Conservation (phyloP, 73 alveolate species). For the Paramecium pentaurelia region DNA sequence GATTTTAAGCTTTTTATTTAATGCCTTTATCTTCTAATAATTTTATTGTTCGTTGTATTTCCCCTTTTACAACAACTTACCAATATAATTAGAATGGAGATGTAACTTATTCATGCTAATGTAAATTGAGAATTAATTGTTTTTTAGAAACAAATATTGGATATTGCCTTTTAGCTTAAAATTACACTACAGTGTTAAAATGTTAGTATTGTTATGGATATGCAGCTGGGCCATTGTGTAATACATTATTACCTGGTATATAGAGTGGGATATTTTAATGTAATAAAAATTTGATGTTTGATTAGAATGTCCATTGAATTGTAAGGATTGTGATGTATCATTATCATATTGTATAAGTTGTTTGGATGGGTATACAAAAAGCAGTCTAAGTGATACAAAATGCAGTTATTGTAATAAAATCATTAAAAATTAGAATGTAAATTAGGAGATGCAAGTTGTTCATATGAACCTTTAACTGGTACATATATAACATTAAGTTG, state of each 20-base stretch:
- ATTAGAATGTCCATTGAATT: background rate
- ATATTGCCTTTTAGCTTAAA: background rate
- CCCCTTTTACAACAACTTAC: background rate
- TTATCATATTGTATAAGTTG: background rate
- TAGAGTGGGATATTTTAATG: background rate
- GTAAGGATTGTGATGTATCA: background rate
- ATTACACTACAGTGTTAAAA: background rate
- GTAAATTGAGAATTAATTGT: background rate
- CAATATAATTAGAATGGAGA: background rate
- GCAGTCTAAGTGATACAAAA: background rate
- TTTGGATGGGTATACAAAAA: background rate
- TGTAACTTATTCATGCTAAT: background rate
- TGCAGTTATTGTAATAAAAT: background rate
- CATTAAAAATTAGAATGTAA: background rate
- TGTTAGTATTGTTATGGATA: background rate
- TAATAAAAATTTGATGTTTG: background rate
- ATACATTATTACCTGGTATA: background rate
- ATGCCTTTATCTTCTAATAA: background rate
- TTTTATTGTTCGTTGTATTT: background rate
- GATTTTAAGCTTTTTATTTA: background rate
- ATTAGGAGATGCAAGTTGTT: background rate
- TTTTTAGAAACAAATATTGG: background rate
- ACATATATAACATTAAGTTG: background rate
- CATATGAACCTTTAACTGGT: background rate
- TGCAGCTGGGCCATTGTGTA: background rate